These are phyloP conservation scores for Xylariaceae sp. DNA, from an alignment of 2,329 filamentous ascomycete species.

Conservation along the genomic window DNA sequence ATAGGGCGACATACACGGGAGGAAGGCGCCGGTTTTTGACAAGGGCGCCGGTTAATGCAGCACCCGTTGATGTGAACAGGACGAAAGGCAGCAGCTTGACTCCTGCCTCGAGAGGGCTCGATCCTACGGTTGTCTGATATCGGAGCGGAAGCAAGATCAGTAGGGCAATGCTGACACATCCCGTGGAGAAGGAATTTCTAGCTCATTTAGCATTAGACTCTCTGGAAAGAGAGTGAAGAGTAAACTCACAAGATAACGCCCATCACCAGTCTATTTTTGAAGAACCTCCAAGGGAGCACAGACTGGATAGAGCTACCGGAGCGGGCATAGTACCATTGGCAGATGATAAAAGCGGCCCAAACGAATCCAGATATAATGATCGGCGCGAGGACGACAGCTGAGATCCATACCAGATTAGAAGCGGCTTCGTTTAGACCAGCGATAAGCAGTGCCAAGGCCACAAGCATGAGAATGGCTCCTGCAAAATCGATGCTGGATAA, in stretches of 20 bases:
- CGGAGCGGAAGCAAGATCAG: slow-evolving; percentile 16
- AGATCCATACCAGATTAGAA: background rate
- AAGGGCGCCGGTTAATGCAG: slow-evolving; percentile 5
- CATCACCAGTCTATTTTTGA: slow-evolving; percentile 4
- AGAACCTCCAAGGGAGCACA: background rate
- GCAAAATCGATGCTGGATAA: background rate
- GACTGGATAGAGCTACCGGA: background rate
- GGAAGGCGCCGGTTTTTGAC: slow-evolving; percentile 11
- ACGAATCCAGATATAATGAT: background rate
- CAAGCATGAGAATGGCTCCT: background rate
- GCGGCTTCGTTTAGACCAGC: background rate
- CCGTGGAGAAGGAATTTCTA: slow-evolving; percentile 17
- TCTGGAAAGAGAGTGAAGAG: background rate
- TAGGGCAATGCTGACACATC: slow-evolving; percentile 13
- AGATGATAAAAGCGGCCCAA: background rate
- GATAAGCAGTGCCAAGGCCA: background rate
- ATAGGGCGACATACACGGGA: slow-evolving; percentile 11
- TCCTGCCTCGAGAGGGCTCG: slow-evolving; percentile 14
- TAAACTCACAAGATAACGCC: slow-evolving; percentile 14
- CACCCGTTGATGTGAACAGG: slow-evolving; percentile 9
- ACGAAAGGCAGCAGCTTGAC: slow-evolving; percentile 14
- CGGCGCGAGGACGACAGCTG: background rate
- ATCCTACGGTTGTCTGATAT: slow-evolving; percentile 15
- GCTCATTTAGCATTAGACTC: background rate
- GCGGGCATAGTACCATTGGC: background rate